phyloP scores from a whole-genome alignment of 31 red algal species.

The Endocladia muricata region DNA sequence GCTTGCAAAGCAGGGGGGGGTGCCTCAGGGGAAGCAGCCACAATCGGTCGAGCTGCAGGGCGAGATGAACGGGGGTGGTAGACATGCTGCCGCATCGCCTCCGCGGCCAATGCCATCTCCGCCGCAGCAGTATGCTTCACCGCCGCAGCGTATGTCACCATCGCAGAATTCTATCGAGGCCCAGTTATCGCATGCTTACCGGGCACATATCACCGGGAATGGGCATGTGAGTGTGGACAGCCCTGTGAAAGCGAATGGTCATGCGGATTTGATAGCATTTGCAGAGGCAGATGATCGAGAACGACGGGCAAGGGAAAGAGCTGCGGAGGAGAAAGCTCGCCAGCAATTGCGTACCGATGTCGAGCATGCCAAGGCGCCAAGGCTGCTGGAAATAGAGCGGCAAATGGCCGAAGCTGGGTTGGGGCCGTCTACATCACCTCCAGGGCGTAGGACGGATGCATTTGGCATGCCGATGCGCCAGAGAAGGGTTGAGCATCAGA shows the following conservation, averaged over 20 bases:
- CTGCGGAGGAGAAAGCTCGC: no score
- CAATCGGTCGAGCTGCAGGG: not conserved
- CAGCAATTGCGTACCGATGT: not conserved
- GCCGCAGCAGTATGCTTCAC: not conserved
- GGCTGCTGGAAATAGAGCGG: slow-evolving; percentile 40
- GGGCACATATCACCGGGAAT: not conserved
- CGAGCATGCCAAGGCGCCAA: not conserved
- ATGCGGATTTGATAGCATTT: not conserved
- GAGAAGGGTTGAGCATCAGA: not conserved
- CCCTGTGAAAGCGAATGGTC: no score
- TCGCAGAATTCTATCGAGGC: not conserved
- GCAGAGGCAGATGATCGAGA: no score
- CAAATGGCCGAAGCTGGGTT: slow-evolving; percentile 40
- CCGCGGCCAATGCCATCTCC: not conserved
- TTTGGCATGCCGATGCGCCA: not conserved
- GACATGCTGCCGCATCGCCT: not conserved
- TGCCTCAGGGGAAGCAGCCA: not conserved
- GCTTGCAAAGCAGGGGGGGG: slow-evolving; percentile 11
- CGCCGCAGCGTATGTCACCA: not conserved
- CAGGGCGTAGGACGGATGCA: not conserved
- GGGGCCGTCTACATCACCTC: not conserved
- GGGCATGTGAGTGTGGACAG: no score
- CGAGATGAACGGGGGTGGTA: no score
- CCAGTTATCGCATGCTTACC: not conserved
- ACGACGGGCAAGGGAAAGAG: no score